Evolutionary conservation across 2,329 filamentous ascomycete genomes (phyloP).

Genomic region (Teratosphaeria zuluensis): DNA sequence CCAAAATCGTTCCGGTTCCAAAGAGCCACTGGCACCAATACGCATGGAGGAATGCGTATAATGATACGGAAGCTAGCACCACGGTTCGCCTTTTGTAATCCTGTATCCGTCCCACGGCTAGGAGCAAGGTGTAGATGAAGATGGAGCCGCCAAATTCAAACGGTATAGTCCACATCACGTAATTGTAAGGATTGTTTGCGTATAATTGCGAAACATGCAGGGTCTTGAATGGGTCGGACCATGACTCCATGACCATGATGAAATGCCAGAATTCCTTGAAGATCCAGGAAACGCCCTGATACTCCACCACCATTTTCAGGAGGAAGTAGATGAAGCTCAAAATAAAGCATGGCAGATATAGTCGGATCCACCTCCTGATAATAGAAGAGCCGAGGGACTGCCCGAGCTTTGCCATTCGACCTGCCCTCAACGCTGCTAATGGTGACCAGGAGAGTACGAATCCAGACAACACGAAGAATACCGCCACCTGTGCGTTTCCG

Average conservation of each 20-base stretch:
- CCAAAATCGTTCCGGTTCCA: slow-evolving; percentile 7
- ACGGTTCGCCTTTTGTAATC: slow-evolving; percentile 2
- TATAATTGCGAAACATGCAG: slow-evolving; percentile 2
- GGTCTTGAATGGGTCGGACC: slow-evolving; percentile 11
- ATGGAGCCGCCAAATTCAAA: slow-evolving; percentile 10
- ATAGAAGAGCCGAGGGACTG: background rate
- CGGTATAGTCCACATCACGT: slow-evolving; percentile 17
- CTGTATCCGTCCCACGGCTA: slow-evolving; percentile 4
- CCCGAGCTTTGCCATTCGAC: background rate
- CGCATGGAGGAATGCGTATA: slow-evolving; percentile 5
- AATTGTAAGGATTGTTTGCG: slow-evolving; percentile 9
- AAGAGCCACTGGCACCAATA: slow-evolving; percentile 14
- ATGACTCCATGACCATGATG: slow-evolving; percentile 1
- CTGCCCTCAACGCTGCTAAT: background rate
- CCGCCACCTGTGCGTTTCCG: background rate
- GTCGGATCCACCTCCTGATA: background rate
- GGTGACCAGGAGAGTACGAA: background rate
- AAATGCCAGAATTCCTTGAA: slow-evolving; percentile 5
- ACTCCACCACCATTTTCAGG: background rate
- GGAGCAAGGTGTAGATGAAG: slow-evolving; percentile 8
- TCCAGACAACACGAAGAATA: background rate
- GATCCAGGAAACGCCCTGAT: slow-evolving; percentile 5
- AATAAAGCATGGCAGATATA: background rate
- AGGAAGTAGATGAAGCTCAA: background rate
- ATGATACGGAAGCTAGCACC: slow-evolving; percentile 1